These are phyloP conservation scores for Fusarium sp. DNA, from an alignment of 2,329 filamentous ascomycete species.

Conservation along the genomic window DNA sequence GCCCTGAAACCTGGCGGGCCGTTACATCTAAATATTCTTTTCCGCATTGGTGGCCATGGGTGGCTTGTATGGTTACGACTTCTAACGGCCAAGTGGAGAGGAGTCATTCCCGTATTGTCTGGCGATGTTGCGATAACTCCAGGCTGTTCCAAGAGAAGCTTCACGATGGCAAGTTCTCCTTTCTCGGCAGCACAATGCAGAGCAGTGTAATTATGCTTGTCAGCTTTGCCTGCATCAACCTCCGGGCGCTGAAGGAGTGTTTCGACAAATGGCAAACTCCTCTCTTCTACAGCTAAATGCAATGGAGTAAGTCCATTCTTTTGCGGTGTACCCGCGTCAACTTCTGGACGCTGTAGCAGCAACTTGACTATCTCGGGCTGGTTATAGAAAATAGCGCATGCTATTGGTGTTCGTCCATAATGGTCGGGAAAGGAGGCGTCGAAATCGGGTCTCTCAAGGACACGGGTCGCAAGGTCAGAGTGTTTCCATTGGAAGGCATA, in stretches of 20 bases:
- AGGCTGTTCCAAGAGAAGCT: slow-evolving; percentile 11
- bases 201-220: background rate
- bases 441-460: slow-evolving; percentile 21
- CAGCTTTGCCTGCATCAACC: background rate
- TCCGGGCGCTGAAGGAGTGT: slow-evolving; percentile 14
- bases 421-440: slow-evolving; percentile 3
- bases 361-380: background rate
- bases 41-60: background rate
- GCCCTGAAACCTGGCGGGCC: background rate
- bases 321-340: background rate
- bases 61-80: slow-evolving; percentile 2
- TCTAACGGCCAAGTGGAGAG: slow-evolving; percentile 16
- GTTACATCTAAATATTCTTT: no score
- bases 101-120: background rate
- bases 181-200: background rate
- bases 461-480: slow-evolving; percentile 1
- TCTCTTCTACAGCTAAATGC: background rate
- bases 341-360: slow-evolving; percentile 3
- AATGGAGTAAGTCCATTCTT: background rate
- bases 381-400: background rate
- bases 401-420: slow-evolving; percentile 5
- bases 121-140: background rate
- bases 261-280: background rate
- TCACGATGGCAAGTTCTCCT: background rate
- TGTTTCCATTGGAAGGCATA: slow-evolving; percentile 3